Evolutionary conservation across 805 yeast genomes (phyloP).

Genomic region (Candida taoyuanica): DNA sequence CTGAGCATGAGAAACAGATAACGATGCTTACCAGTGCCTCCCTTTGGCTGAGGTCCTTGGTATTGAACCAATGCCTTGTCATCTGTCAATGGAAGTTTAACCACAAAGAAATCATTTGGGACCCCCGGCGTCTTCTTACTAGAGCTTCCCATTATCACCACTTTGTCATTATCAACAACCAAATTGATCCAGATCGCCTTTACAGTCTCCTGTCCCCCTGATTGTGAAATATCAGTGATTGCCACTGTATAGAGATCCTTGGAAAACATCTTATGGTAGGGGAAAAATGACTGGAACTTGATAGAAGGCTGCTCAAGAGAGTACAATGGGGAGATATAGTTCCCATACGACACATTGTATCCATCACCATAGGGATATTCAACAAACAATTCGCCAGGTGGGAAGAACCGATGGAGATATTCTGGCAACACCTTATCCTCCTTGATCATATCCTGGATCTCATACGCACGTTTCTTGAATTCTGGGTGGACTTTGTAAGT

Average conservation of each 20-base stretch:
- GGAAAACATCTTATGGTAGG: conserved; percentile 5
- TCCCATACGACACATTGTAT: conserved; percentile 15
- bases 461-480: conserved; percentile 3
- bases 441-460: conserved; percentile 2
- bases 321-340: conserved; percentile 18
- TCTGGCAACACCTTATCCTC: conserved; percentile 5
- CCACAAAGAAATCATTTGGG: conserved; percentile 6
- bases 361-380: conserved; percentile 10
- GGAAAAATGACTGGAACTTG: conserved; percentile 15
- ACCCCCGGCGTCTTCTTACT: not conserved
- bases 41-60: conserved; percentile 17
- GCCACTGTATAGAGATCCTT: conserved; percentile 12
- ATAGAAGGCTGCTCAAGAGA: conserved; percentile 14
- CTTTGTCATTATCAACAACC: conserved; percentile 5
- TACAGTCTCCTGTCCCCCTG: conserved; percentile 5
- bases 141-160: not conserved
- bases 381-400: conserved; percentile 16
- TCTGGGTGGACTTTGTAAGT: conserved; percentile 10
- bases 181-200: conserved; percentile 22
- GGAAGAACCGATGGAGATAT: conserved; percentile 16
- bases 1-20: conserved; percentile 20
- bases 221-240: conserved; percentile 17
- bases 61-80: conserved; percentile 15
- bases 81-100: conserved; percentile 7
- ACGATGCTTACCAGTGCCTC: conserved; percentile 14